Evolutionary conservation across 1,284 basidiomycete genomes (phyloP), one percentile per base, ranked within the genome.

Genomic region (Moesziomyces parantarcticus): DNA sequence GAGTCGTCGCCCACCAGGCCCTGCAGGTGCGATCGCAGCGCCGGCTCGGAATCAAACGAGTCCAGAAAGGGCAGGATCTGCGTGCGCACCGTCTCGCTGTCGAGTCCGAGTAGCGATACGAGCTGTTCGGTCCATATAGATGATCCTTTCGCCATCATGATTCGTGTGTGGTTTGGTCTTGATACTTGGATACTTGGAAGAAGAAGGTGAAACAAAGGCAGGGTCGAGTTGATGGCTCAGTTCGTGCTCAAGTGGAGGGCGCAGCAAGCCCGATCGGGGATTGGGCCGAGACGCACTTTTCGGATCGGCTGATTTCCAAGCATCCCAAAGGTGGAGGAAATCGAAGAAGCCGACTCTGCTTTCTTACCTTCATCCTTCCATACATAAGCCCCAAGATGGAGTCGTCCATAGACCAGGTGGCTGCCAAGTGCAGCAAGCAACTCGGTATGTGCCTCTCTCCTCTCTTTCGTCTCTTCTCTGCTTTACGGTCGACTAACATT

Each of bases 401-500:
- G 58, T 73, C 58, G 10, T 69, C 64, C 43, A 76, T 76, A 58
- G 73, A 76, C 41, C 70, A 72, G 46, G 73, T 76, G 23, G 73
- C 73, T 9, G 69, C 69, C 48, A 76, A 76, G 54, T 76, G 73
- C 53, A 51, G 61, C 22, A 76, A 72, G 55, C 69, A 76, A 56
- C 73, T 76, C 20, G 72, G 72, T 75, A 50, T 21, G 61, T 41
- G 20, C 34, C 34, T 4, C 40, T 20, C 41, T 36, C 39, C 20
- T 13, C 5, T 16, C n/a, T 3, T 14, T n/a, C 20, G 5, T 9
- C 40, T 6, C 16, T 25, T 9, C 40, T 6, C 16, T 25, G 11
- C 25, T 26, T 8, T 26, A 26, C 25, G 25, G 5, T 26, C 32
- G 11, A 39, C 36, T 39, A 16, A 39, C 36, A 5, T 39, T 16